These are phyloP conservation scores for Cystobasidium tubakii DNA, from an alignment of 768 basidiomycete species.

Conservation along the genomic window DNA sequence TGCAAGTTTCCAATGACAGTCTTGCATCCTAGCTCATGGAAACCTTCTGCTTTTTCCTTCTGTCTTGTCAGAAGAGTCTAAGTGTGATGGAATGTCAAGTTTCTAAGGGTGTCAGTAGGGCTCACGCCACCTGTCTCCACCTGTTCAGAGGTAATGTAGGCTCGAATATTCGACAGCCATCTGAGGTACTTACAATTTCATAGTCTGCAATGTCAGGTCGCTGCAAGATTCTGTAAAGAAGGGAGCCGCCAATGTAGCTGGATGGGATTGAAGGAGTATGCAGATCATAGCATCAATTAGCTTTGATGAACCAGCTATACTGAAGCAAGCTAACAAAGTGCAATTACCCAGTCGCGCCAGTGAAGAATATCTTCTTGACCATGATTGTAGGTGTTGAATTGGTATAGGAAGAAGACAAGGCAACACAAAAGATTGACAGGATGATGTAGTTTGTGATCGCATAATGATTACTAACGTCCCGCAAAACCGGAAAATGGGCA, in stretches of 20 bases:
- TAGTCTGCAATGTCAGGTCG: slow-evolving; percentile 9
- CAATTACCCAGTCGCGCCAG: slow-evolving; percentile 10
- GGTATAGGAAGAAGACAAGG: background rate
- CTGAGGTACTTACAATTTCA: slow-evolving; percentile 6
- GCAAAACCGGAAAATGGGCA: too few relatives aligned
- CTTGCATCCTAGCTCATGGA: slow-evolving; percentile 11
- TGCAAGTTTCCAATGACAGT: slow-evolving; percentile 4
- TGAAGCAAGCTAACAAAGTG: background rate
- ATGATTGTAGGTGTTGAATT: background rate
- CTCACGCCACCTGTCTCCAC: background rate
- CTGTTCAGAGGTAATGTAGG: too few relatives aligned
- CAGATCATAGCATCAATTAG: background rate
- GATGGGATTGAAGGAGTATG: background rate
- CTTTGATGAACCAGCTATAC: background rate
- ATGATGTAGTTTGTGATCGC: too few relatives aligned
- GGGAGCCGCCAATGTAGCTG: slow-evolving; percentile 8
- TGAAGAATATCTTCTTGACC: slow-evolving; percentile 23
- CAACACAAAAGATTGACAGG: too few relatives aligned
- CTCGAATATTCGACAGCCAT: too few relatives aligned
- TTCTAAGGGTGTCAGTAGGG: background rate
- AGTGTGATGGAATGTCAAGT: background rate
- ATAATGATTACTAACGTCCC: too few relatives aligned
- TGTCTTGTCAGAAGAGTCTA: slow-evolving; percentile 3
- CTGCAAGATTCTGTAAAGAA: background rate
- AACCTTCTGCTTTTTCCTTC: slow-evolving; percentile 20